A percentile compares a stretch with the other conserved stretches of the same genome.
Conservation (phyloP, 257 asterid genomes). For the Solanum commersonii region DNA sequence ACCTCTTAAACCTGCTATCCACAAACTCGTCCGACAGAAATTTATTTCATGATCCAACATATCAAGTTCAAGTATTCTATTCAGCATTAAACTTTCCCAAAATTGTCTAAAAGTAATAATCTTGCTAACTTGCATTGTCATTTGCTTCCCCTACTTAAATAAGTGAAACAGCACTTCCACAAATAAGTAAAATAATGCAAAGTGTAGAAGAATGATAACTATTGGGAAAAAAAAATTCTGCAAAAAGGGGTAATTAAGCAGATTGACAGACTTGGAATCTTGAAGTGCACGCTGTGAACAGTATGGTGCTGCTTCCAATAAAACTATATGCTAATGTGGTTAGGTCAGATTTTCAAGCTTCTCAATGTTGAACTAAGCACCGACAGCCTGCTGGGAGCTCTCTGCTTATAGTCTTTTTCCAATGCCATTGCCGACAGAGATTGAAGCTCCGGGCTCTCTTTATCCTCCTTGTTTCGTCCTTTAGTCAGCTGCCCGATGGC, state of each 20-base stretch:
- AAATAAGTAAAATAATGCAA: background rate
- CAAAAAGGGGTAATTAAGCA: background rate
- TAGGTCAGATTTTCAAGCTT: slow-evolving; percentile 59
- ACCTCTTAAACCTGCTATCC: background rate
- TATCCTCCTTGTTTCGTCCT: slow-evolving; percentile 87
- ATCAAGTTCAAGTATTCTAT: background rate
- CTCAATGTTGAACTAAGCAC: slow-evolving; percentile 46
- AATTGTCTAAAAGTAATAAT: background rate
- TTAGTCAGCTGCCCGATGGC: slow-evolving; percentile 69
- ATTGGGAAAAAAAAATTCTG: background rate
- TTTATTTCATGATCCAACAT: background rate
- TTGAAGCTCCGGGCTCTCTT: slow-evolving; percentile 64
- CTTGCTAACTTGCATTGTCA: background rate
- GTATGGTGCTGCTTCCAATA: background rate
- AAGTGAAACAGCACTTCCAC: background rate
- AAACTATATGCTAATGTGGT: slow-evolving; percentile 1
- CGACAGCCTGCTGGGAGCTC: slow-evolving; percentile 44
- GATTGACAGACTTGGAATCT: background rate
- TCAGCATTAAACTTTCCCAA: background rate
- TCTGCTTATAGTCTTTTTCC: slow-evolving; percentile 62
- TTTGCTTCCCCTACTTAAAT: background rate
- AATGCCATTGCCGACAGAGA: slow-evolving; percentile 60
- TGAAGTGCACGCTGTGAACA: background rate
- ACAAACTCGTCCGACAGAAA: background rate
- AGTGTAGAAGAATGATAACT: background rate